Conservation (phyloP, 257 asterid genomes). For the Scutellaria barbata region DNA sequence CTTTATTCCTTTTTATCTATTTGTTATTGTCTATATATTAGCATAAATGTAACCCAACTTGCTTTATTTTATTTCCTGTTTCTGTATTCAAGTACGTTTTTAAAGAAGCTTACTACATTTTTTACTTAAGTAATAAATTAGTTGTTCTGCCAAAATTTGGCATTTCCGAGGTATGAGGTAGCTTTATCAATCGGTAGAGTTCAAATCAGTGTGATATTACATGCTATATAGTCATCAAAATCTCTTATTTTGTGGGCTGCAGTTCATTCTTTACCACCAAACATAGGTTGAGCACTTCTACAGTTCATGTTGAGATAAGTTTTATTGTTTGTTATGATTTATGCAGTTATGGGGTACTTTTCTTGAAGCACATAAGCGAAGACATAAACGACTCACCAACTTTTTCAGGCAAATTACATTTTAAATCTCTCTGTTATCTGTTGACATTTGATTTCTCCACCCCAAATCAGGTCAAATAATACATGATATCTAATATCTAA, state of each 20-base stretch:
- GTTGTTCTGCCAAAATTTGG: constrained; percentile 16
- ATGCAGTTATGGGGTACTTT: constrained; percentile 78
- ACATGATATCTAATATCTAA: constrained; percentile 17
- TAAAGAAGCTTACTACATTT: constrained; percentile 12
- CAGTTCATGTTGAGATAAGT: constrained; percentile 26
- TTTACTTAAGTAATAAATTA: constrained; percentile 24
- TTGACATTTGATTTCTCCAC: background rate
- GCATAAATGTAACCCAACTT: constrained; percentile 10
- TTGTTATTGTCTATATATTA: background rate
- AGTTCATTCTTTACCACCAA: constrained; percentile 21
- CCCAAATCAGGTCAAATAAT: constrained; percentile 31
- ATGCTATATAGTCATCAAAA: constrained; percentile 8
- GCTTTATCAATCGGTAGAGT: constrained; percentile 1
- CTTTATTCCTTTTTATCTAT: background rate
- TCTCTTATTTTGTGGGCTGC: constrained; percentile 14
- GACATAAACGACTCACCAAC: constrained; percentile 70
- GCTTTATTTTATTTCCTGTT: constrained; percentile 19
- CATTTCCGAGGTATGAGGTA: background rate
- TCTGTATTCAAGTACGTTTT: background rate
- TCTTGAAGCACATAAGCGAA: constrained; percentile 77
- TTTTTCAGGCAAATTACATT: constrained; percentile 66
- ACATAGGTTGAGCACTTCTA: constrained; percentile 20
- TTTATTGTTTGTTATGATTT: constrained; percentile 32
- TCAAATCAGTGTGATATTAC: constrained; percentile 2
- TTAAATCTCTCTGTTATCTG: constrained; percentile 10